These are phyloP conservation scores for Cadophora sp. DNA, from an alignment of 2,329 filamentous ascomycete genomes.

Conservation along the genomic window DNA sequence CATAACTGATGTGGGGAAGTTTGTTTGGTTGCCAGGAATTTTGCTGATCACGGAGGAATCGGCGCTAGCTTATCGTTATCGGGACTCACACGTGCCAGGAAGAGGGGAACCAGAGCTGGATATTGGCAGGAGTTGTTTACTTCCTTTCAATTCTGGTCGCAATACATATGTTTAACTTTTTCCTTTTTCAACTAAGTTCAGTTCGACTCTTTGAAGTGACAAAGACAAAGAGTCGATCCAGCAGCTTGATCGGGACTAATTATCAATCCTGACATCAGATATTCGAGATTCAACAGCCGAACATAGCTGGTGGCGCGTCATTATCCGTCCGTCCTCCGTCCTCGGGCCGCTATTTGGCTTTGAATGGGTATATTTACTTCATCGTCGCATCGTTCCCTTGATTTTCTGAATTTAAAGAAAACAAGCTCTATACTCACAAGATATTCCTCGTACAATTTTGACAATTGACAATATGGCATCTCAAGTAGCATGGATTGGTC, in stretches of 20 bases:
- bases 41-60: slow-evolving; percentile 18
- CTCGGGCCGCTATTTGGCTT: background rate
- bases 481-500: slow-evolving; percentile 78
- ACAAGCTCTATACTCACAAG: background rate
- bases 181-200: background rate
- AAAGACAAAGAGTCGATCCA: slow-evolving; percentile 4
- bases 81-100: background rate
- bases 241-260: background rate
- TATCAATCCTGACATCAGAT: slow-evolving; percentile 1
- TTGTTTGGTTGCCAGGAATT: slow-evolving; percentile 10
- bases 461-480: slow-evolving; percentile 54
- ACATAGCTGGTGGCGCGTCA: background rate
- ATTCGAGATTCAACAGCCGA: slow-evolving; percentile 13
- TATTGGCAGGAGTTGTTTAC: background rate
- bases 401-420: background rate
- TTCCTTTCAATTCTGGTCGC: no score
- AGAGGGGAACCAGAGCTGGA: background rate
- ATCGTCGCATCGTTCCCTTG: background rate
- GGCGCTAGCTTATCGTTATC: slow-evolving; percentile 21
- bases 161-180: no score
- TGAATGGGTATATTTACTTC: background rate
- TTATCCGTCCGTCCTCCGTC: background rate
- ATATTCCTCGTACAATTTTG: background rate
- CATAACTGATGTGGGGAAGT: slow-evolving; percentile 23
- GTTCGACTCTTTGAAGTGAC: background rate